Conservation (phyloP, 495 filamentous ascomycete species). For the Niebla homalea region DNA sequence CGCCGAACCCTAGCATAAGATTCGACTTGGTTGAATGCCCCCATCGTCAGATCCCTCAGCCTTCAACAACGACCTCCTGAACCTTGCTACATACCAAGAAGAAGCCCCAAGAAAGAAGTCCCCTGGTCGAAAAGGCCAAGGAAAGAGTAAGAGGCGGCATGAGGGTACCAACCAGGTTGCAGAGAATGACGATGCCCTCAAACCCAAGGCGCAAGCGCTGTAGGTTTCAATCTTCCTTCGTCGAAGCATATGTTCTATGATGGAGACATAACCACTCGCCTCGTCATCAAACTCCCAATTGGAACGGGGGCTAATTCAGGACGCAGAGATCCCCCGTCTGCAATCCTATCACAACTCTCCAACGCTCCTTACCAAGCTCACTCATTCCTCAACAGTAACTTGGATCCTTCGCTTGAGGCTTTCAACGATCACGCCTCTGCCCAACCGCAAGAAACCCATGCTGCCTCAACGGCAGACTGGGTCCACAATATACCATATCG, state of each 20-base stretch:
- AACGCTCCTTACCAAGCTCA: slow-evolving; percentile 2
- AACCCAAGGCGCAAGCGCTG: slow-evolving; percentile 20
- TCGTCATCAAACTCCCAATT: too few relatives aligned
- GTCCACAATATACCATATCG: slow-evolving; percentile 35
- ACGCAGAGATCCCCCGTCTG: slow-evolving; percentile 20
- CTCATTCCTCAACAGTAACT: slow-evolving; percentile 19
- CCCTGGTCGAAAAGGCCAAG: slow-evolving; percentile 31
- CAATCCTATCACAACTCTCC: slow-evolving; percentile 16
- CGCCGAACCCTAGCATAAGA: too few relatives aligned
- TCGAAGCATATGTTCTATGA: not conserved
- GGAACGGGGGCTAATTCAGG: too few relatives aligned
- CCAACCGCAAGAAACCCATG: slow-evolving; percentile 23
- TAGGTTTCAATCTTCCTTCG: slow-evolving; percentile 19
- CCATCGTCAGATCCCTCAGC: slow-evolving; percentile 13
- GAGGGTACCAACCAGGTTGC: slow-evolving; percentile 21
- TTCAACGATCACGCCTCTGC: slow-evolving; percentile 24
- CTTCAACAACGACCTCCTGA: slow-evolving; percentile 10
- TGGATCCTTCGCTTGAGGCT: slow-evolving; percentile 33
- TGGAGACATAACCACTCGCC: too few relatives aligned
- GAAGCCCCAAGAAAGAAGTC: slow-evolving; percentile 26
- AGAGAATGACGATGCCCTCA: slow-evolving; percentile 16
- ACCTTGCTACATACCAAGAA: slow-evolving; percentile 8
- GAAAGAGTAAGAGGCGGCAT: slow-evolving; percentile 29
- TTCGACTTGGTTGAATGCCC: slow-evolving; percentile 17
- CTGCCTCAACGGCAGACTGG: slow-evolving; percentile 34